Conservation (phyloP, 2,329 filamentous ascomycete species). For the Huntiella savannae region DNA sequence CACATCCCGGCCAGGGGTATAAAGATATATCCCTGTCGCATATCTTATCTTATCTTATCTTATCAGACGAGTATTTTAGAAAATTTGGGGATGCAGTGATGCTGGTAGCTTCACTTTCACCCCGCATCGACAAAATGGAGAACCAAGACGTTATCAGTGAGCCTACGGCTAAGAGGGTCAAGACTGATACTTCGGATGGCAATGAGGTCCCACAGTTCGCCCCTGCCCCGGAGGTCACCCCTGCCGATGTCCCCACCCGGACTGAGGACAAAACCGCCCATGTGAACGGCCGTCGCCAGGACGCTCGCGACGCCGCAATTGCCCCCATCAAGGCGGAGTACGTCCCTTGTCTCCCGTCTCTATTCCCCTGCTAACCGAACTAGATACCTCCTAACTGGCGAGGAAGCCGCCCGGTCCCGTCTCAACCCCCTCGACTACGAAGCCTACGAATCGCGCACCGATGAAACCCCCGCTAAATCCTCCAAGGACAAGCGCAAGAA, state of each 20-base stretch:
- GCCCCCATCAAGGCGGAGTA: slow-evolving; percentile 23
- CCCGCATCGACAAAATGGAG: too few species aligned
- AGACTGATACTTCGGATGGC: slow-evolving; percentile 15
- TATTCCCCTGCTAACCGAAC: neutral
- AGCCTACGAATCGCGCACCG: slow-evolving; percentile 20
- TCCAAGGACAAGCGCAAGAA: slow-evolving; percentile 26
- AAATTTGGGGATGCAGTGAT: neutral
- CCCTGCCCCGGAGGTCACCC: slow-evolving; percentile 10
- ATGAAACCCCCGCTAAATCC: slow-evolving; percentile 24
- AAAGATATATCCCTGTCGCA: neutral
- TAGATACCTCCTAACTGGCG: slow-evolving; percentile 33
- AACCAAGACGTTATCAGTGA: slow-evolving; percentile 12
- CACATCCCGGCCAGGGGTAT: neutral
- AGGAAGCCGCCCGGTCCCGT: slow-evolving; percentile 22
- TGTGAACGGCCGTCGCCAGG: slow-evolving; percentile 25
- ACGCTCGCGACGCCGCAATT: slow-evolving; percentile 11
- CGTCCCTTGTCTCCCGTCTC: slow-evolving; percentile 10
- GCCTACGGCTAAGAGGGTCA: slow-evolving; percentile 40
- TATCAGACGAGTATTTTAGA: neutral
- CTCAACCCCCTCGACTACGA: slow-evolving; percentile 20
- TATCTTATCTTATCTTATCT: neutral
- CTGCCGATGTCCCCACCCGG: slow-evolving; percentile 12
- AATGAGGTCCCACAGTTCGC: slow-evolving; percentile 7
- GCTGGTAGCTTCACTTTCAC: slow-evolving; percentile 3
- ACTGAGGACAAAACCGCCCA: slow-evolving; percentile 15